Base-by-base conservation (phyloP, 768 basidiomycete species). In the Pisolithus albus region DNA sequence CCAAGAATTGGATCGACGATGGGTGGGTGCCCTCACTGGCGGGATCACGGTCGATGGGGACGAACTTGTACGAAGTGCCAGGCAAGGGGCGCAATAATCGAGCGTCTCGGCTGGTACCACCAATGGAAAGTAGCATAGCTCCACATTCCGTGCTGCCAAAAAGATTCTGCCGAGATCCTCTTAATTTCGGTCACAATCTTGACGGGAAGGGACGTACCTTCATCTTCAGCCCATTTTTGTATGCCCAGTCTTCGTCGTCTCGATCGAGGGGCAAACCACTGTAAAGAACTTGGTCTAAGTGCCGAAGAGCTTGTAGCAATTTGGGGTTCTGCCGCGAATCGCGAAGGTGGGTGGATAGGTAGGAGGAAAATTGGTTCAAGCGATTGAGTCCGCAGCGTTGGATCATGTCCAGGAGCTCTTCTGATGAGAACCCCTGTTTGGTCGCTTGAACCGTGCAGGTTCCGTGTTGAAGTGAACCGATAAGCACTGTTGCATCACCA, bases 91-190 rank as follows among this genome's bases (percentile, higher is more conserved):
- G 74, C 40, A 89, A 75, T 51, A 80, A 69, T 37, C 72, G 72
- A 50, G 75, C 76, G 52, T 78, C 72, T 45, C 67, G 70, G 37
- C 77, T 81, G 49, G 71, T 67, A 32, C 76, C 79, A 41, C 81
- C 82, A 41, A 72, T 59, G 11, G 85, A 83, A 24, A 81, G 63
- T 49, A 91, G 70, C 75, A 85, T 85, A 1, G 79, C 83, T 39
- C 86, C 86, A 54, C 84, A 79, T 72, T 91, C 88, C 1, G 88
- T 91, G 65, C 80, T 87, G 16, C 88, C 88, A 62, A 89, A 90
- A 16, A 87, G 72, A 63, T 88, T 90, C 82, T 86, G 61, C 37
- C 53, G 46, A 53, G 34, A 26, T 28, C 6, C 19, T 19, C 19
- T 70, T 55, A 71, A 57, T 53, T 58, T 21, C 36, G 47, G 13